These are phyloP conservation scores for Solanum rostratum DNA, from an alignment of 257 asterid genomes.

Conservation along the genomic window DNA sequence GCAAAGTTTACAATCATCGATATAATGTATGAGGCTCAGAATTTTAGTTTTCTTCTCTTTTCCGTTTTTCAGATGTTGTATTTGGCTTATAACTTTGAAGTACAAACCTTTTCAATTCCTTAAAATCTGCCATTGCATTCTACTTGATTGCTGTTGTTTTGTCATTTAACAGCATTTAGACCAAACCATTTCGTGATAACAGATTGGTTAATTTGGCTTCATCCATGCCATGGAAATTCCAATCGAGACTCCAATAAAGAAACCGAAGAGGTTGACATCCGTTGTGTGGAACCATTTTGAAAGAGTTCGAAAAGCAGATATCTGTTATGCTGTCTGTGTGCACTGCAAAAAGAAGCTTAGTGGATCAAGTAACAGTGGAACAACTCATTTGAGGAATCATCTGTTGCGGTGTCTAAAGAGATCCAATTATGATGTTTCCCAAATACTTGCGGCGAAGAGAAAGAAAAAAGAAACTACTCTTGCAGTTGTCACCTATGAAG, in stretches of 20 bases:
- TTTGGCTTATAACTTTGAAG: background rate
- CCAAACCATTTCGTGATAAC: constrained; percentile 4
- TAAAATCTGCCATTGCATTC: background rate
- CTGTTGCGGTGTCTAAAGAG: constrained; percentile 84
- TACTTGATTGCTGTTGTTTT: background rate
- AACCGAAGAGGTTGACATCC: constrained; percentile 86
- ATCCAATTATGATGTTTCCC: constrained; percentile 86
- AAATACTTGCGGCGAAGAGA: constrained; percentile 73
- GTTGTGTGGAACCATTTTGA: constrained; percentile 97
- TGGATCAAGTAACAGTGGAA: constrained; percentile 96
- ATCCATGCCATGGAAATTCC: constrained; percentile 56
- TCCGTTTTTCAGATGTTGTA: background rate
- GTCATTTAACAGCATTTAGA: background rate
- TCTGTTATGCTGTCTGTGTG: constrained; percentile 81
- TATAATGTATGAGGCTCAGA: background rate
- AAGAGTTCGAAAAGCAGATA: constrained; percentile 77
- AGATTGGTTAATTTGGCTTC: constrained; percentile 18
- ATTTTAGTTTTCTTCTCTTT: background rate
- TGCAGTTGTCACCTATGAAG: constrained; percentile 43
- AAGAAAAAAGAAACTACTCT: constrained; percentile 59
- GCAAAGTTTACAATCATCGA: background rate
- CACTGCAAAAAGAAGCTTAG: constrained; percentile 96
- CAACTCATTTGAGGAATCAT: constrained; percentile 93
- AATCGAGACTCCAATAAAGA: constrained; percentile 66
- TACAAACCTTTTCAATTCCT: background rate